Conservation (phyloP, 352 stramenopile genomes). For the Thraustochytrium sp. region DNA sequence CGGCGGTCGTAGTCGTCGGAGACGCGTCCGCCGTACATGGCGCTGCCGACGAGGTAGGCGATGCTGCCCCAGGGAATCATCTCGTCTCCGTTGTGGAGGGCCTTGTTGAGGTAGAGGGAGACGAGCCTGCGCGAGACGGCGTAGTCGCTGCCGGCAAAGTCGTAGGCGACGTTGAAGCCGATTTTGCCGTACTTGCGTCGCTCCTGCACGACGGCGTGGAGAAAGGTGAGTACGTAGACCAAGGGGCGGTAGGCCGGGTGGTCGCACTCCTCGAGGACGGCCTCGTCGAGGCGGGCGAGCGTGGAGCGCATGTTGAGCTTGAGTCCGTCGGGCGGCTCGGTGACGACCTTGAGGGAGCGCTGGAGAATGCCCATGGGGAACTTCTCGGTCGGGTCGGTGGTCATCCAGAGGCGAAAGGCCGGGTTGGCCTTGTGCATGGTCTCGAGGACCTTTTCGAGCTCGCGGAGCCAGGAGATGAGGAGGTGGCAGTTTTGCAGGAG, state of each 20-base stretch:
- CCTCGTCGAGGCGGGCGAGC: constrained; percentile 80
- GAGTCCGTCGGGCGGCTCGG: constrained; percentile 85
- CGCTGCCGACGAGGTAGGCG: constrained; percentile 89
- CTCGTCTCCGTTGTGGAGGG: constrained; percentile 81
- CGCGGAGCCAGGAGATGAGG: constrained; percentile 82
- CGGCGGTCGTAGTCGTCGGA: constrained; percentile 89
- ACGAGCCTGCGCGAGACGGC: constrained; percentile 83
- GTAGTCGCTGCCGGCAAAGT: constrained; percentile 94
- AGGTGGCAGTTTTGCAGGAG: constrained; percentile 92
- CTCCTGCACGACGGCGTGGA: constrained; percentile 89
- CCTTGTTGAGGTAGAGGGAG: constrained; percentile 84
- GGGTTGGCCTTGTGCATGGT: constrained; percentile 82
- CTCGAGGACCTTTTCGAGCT: constrained; percentile 83
- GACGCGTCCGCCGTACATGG: constrained; percentile 93
- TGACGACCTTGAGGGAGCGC: constrained; percentile 88
- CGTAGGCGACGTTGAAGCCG: constrained; percentile 92
- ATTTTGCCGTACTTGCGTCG: constrained; percentile 93
- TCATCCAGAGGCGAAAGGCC: constrained; percentile 90
- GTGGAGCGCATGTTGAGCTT: constrained; percentile 92
- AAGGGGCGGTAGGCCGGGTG: constrained; percentile 82
- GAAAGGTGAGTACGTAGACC: constrained; percentile 88
- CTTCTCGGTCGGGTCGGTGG: constrained; percentile 85
- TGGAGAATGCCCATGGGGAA: constrained; percentile 91
- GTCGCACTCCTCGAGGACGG: constrained; percentile 82
- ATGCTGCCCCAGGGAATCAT: constrained; percentile 78